Evolutionary conservation across 1,284 basidiomycete genomes (phyloP), one percentile per base, ranked within the genome.

Genomic region (Ceratobasidium sp.): DNA sequence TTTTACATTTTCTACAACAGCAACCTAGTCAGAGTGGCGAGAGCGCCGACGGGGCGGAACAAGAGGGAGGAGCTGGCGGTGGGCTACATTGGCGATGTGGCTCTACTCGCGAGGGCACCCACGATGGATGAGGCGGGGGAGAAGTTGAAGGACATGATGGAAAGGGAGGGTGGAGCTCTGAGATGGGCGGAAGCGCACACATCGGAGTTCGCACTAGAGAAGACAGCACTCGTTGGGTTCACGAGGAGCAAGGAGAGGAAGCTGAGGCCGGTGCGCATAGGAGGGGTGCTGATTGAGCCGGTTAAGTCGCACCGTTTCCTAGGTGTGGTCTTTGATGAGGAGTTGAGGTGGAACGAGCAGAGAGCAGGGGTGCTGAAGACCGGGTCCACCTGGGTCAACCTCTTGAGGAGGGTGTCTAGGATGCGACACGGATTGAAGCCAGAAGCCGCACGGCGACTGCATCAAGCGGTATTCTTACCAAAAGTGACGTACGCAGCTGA

Each of bases 41-140:
- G 16, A 28, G 16, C 39, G 8, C n/a, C 36, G 6, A 41, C 2
- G 8, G 57, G 57, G 12, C 8, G 18, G 1, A 45, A 3, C 2
- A 41, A 23, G 26, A 34, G 23, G n/a, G 18, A 30, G 39, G 61
- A 64, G 18, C 18, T 50, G 14, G 61, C 70, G 21, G 32, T 39
- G 14, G 74, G 74, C 1, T 75, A 41, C 30, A 58, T 62, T 16
- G 74, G 73, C 53, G 73, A 73, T 61, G 46, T 71, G 14, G 62
- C 55, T 1, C 53, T 48, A 30, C 28, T 71, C n/a, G 72, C 64
- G 9, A 58, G 39, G n/a, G 60, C 57, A 6, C 3, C 2, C 14
- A 64, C 61, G 2, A 48, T 65, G 46, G 62, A 53, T 2, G 45
- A 3, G n/a, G 62, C 48, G 30, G 50, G 26, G n/a, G 62, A 23